Conservation (phyloP, 257 asterid species). For the Solanum acaule region DNA sequence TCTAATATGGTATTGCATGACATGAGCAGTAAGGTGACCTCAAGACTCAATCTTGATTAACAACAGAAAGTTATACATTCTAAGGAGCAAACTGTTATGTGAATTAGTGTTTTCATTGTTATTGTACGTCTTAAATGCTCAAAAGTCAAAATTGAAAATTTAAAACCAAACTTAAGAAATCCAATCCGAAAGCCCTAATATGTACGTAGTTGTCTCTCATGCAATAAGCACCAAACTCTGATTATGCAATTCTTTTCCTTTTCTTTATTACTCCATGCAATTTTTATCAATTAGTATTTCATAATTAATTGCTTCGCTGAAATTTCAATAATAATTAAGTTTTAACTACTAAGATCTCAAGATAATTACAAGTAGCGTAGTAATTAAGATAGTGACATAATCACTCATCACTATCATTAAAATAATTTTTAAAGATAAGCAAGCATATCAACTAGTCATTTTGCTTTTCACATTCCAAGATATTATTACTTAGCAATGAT, state of each 20-base stretch:
- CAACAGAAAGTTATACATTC: background rate
- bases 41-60: background rate
- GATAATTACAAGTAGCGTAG: background rate
- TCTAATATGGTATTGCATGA: background rate
- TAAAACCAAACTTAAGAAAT: too few relatives aligned
- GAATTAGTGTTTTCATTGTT: too few relatives aligned
- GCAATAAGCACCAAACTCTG: too few relatives aligned
- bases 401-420: background rate
- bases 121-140: background rate
- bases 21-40: background rate
- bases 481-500: background rate
- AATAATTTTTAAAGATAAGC: background rate
- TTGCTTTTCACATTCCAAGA: background rate
- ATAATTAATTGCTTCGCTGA: background rate
- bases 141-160: too few relatives aligned
- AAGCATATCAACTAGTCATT: background rate
- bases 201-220: too few relatives aligned
- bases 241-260: too few relatives aligned
- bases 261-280: too few relatives aligned
- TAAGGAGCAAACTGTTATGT: background rate
- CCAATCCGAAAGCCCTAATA: too few relatives aligned
- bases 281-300: too few relatives aligned
- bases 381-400: background rate
- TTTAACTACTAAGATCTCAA: background rate
- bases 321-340: background rate